phyloP scores from a whole-genome alignment of 768 basidiomycete species.

The Artomyces pyxidatus region DNA sequence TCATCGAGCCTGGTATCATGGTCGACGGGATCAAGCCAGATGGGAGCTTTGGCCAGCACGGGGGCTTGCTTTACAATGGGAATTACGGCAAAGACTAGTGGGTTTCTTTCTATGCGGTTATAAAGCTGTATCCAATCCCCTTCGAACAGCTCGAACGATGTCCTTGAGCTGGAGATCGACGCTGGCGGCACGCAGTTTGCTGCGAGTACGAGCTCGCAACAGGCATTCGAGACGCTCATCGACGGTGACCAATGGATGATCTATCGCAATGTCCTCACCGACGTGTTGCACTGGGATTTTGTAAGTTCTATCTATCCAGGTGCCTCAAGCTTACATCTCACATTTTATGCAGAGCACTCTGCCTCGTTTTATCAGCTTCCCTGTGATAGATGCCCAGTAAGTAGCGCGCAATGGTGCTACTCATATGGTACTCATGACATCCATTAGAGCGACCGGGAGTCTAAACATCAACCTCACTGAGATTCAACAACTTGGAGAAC shows the following conservation, averaged over 20 bases:
- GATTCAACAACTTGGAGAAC: constrained; percentile 20
- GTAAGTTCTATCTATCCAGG: constrained; percentile 29
- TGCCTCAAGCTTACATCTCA: background rate
- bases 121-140: background rate
- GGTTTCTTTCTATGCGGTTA: constrained; percentile 16
- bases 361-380: constrained; percentile 61
- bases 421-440: background rate
- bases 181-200: constrained; percentile 56
- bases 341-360: constrained; percentile 40
- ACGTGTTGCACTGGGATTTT: constrained; percentile 63
- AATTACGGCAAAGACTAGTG: constrained; percentile 56
- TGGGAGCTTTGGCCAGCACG: constrained; percentile 42
- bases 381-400: constrained; percentile 40
- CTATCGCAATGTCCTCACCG: constrained; percentile 46
- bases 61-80: constrained; percentile 54
- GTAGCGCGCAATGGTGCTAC: too few relatives aligned
- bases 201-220: constrained; percentile 24
- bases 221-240: constrained; percentile 48
- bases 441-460: constrained; percentile 18
- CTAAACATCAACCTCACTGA: constrained; percentile 25
- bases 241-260: constrained; percentile 67
- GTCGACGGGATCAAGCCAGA: constrained; percentile 54
- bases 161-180: constrained; percentile 52
- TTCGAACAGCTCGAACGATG: constrained; percentile 44
- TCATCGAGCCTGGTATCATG: constrained; percentile 35